Evolutionary conservation across 768 basidiomycete species (phyloP), one percentile per base, ranked within the genome.

Genomic region (Pleurotus sapidus): DNA sequence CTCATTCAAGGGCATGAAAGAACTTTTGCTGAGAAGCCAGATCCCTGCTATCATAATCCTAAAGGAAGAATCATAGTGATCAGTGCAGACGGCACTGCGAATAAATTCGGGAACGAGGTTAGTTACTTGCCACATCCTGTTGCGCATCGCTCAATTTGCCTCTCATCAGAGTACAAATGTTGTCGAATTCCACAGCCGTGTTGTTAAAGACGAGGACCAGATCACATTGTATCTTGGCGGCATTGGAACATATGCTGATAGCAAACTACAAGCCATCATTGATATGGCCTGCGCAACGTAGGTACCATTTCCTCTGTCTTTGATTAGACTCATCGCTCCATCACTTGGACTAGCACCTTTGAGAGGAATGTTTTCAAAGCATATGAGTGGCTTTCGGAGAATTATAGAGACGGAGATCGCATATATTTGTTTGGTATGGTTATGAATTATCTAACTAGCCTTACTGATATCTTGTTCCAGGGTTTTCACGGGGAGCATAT

Each of bases 401-500:
- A 72, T 39, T 80, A 76, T 56, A 38, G 53, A 20, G 62, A 64
- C 12, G 75, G 74, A 1, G 78, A 80, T 53, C 63, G 61, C 18
- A 72, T 80, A 18, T 78, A 67, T 60, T 49, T 80, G 4, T 77
- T 80, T 42, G 79, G 77, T 73, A 47, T 30, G 64, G n/a, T 11
- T 12, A 37, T 24, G 5, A 24, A 20, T 38, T 38, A 23, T 23
- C 14, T 3, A 4, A 46, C 40, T 11, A 43, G 5, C 4, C 34
- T 38, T 20, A 1, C 20, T 5, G 24, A 17, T 23, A 8, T 49
- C 3, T 18, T 27, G 2, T 18, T 8, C 17, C 40, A 80, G 80
- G 80, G 1, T 81, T 77, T 61, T 81, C 79, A 2, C 77, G 79
- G 14, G 79, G 79, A 3, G 78, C 77, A 24, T 79, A 76, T 61